Base-by-base conservation (phyloP, 2,329 filamentous ascomycete genomes). In the Hypoxylon sp. region DNA sequence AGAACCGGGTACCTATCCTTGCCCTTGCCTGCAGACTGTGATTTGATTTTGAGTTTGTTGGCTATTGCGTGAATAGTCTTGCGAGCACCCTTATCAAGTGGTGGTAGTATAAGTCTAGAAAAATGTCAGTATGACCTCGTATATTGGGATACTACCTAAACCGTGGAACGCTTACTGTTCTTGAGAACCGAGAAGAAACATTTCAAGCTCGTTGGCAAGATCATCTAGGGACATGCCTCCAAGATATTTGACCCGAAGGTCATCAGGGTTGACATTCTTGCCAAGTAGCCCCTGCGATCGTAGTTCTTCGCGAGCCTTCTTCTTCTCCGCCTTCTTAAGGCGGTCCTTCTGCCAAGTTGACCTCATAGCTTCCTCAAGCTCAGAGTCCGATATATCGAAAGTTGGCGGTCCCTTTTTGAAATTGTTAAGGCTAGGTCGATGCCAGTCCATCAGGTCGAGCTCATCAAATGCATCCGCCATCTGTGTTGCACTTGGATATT, bases 371-470 rank as follows among this genome's bases (percentile, higher is more conserved):
- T 84, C 82, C 72, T 91, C 88, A 0, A 93, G 78, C 59, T 95
- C 92, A 0, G 88, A 88, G 73, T 95, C 92, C 0, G 87, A 88
- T 7, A 91, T 78, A 22, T 88, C 82, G 61, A 90, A 82, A 13
- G 83, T 84, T 69, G 88, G 87, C 13, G 85, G 84, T 48, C 88
- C 89, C 78, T 92, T 93, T 71, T 89, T 91, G 69, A 86, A 89
- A 49, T 80, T 79, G 61, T 85, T 87, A 5, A 94, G 79, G 59
- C 89, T 93, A 1, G 90, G 89, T 27, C 90, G 86, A 14, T 92
- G 87, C 81, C 92, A 93, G 75, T 97, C 93, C 91, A 96, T 95
- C 49, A 97, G 84, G 76, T 97, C 94, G 70, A 97, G 91, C 7
- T 89, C 92, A 67, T 91, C 89, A 68, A 89, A 87, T 1, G 80